A percentile compares a stretch with the other conserved stretches of the same genome.
phyloP scores from a whole-genome alignment of 1,139 yeast genomes.

The Taiozyma sp. region DNA sequence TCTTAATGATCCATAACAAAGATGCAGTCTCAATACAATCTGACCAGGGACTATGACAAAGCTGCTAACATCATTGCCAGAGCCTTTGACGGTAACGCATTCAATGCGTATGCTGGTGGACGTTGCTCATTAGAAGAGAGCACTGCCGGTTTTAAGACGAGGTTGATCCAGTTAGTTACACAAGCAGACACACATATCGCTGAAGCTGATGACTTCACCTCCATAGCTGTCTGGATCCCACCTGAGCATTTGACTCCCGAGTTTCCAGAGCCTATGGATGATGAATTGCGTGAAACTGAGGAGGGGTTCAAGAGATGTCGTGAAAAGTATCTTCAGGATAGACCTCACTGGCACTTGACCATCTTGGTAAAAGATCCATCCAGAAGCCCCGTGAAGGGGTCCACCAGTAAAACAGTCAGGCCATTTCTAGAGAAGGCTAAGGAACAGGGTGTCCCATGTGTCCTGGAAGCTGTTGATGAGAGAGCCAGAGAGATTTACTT shows the following conservation, averaged over 20 bases:
- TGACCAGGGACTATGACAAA: conserved; percentile 5
- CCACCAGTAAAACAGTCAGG: conserved; percentile 14
- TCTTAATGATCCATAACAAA: not conserved
- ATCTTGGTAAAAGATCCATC: conserved; percentile 8
- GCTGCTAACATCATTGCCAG: conserved; percentile 14
- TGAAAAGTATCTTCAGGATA: conserved; percentile 3
- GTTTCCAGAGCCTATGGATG: conserved; percentile 12
- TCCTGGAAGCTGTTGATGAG: conserved; percentile 30
- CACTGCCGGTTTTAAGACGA: conserved; percentile 10
- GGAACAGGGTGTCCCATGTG: conserved; percentile 25
- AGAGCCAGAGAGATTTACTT: conserved; percentile 30
- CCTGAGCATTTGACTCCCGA: conserved; percentile 5
- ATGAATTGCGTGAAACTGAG: conserved; percentile 10
- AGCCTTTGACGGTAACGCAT: conserved; percentile 16
- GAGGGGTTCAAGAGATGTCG: conserved; percentile 1
- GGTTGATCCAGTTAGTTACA: conserved; percentile 8
- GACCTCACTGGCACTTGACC: conserved; percentile 8
- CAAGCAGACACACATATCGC: conserved; percentile 4
- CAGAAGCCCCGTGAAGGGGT: conserved; percentile 8
- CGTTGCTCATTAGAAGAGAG: conserved; percentile 10
- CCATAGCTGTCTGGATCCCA: conserved; percentile 11
- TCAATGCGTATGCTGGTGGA: conserved; percentile 14
- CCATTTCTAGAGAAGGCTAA: conserved; percentile 25
- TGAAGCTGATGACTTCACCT: conserved; percentile 1
- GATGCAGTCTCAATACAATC: not conserved